These are phyloP conservation scores for Periconia macrospinosa DNA, from an alignment of 2,329 filamentous ascomycete genomes.

Conservation along the genomic window DNA sequence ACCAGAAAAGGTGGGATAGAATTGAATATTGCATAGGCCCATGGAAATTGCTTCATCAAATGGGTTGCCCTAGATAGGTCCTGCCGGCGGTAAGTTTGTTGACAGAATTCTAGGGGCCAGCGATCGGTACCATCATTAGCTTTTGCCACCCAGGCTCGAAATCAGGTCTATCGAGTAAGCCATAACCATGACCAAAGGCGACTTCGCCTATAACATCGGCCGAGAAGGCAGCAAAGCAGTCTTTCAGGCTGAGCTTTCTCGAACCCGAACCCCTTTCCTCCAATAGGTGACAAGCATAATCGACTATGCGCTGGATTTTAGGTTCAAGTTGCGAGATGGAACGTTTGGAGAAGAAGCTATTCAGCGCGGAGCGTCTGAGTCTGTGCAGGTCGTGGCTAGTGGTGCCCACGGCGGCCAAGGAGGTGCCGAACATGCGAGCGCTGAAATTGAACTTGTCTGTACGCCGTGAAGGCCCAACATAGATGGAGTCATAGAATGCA, in stretches of 20 bases:
- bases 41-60: slow-evolving; percentile 30
- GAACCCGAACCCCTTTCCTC: slow-evolving; percentile 3
- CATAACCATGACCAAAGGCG: slow-evolving; percentile 19
- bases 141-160: slow-evolving; percentile 21
- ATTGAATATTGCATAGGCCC: slow-evolving; percentile 14
- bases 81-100: neutral
- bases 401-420: slow-evolving; percentile 19
- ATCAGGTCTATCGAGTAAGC: slow-evolving; percentile 19
- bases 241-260: slow-evolving; percentile 14
- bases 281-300: slow-evolving; percentile 9
- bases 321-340: slow-evolving; percentile 4
- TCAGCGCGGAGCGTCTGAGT: slow-evolving; percentile 23
- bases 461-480: slow-evolving; percentile 14
- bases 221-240: slow-evolving; percentile 19
- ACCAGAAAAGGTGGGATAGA: slow-evolving; percentile 18
- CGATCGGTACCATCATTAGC: slow-evolving; percentile 19
- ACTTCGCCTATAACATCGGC: slow-evolving; percentile 25
- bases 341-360: slow-evolving; percentile 30
- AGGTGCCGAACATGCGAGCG: slow-evolving; percentile 23
- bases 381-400: slow-evolving; percentile 26
- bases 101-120: neutral
- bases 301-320: slow-evolving; percentile 3
- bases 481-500: slow-evolving; percentile 24
- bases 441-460: slow-evolving; percentile 25
- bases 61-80: slow-evolving; percentile 28